These are phyloP conservation scores for Amylostereum areolatum DNA, from an alignment of 1,284 basidiomycete genomes.

Conservation along the genomic window DNA sequence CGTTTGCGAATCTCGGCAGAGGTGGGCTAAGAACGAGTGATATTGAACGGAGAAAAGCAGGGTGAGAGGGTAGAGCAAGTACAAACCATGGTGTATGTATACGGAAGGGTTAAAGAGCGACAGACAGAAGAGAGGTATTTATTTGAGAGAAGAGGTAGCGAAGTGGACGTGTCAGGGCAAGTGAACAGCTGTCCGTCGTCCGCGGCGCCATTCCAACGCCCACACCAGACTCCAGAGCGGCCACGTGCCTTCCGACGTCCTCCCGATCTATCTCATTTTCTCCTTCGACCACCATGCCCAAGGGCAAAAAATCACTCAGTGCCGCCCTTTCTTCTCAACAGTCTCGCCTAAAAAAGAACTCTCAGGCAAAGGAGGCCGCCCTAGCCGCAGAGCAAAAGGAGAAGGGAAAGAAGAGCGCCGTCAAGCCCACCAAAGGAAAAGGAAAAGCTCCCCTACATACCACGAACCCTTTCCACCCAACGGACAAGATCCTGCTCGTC, in stretches of 20 bases:
- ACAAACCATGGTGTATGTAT: not conserved
- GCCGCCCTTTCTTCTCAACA: conserved; percentile 63
- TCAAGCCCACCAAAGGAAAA: conserved; percentile 18
- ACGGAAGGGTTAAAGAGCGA: conserved; percentile 16
- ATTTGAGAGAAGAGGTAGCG: not conserved
- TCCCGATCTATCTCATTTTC: not conserved
- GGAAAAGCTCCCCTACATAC: conserved; percentile 15
- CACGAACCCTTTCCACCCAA: conserved; percentile 53
- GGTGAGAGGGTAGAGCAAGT: too few relatives aligned
- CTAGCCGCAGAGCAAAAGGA: conserved; percentile 43
- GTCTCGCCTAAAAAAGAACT: conserved; percentile 54
- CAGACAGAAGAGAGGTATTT: not conserved
- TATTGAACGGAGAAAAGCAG: too few relatives aligned
- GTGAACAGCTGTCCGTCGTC: not conserved
- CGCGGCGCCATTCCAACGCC: too few relatives aligned
- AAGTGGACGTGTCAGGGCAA: conserved; percentile 19
- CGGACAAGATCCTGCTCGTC: conserved; percentile 80
- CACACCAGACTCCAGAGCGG: too few relatives aligned
- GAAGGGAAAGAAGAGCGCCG: conserved; percentile 25
- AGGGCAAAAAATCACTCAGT: conserved; percentile 52
- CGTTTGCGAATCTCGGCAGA: conserved; percentile 75
- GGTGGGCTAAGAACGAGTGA: conserved; percentile 28
- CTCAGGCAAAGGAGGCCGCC: conserved; percentile 40
- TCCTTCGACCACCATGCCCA: conserved; percentile 32
- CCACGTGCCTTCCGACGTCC: too few relatives aligned